A percentile compares a stretch with the other conserved stretches of the same genome.
These are phyloP conservation scores for Cytospora piceae DNA, from an alignment of 2,329 filamentous ascomycete species.

Conservation along the genomic window DNA sequence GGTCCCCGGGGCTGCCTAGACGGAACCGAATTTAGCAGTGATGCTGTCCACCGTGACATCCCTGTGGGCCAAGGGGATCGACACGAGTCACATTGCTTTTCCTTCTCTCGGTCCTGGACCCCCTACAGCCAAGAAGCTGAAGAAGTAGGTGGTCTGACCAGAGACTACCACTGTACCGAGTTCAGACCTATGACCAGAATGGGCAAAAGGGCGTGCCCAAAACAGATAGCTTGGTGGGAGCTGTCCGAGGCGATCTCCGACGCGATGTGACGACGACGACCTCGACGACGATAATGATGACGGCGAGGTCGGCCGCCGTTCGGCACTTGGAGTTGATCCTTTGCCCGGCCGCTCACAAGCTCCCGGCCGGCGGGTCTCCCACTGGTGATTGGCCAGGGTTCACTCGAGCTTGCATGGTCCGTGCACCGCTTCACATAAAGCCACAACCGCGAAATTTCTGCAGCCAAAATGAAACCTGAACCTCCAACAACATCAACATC, in stretches of 20 bases:
- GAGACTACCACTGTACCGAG: not conserved
- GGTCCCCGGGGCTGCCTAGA: not conserved
- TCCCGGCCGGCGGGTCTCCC: not conserved
- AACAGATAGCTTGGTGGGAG: not conserved
- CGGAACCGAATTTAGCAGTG: not conserved
- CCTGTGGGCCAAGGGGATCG: not conserved
- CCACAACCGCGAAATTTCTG: conserved; percentile 16
- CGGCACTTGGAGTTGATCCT: conserved; percentile 2
- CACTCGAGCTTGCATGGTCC: conserved; percentile 7
- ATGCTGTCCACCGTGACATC: not conserved
- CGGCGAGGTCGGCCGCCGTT: not conserved
- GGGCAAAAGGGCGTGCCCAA: not conserved
- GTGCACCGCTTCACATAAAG: conserved; percentile 22
- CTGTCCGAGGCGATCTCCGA: not conserved
- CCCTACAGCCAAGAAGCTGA: not conserved
- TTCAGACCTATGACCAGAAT: not conserved
- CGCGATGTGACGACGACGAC: not conserved
- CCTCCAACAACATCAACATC: conserved; percentile 7
- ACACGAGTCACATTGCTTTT: not conserved
- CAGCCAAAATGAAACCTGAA: not conserved
- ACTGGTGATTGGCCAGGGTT: not conserved
- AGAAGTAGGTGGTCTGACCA: not conserved
- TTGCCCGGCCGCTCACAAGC: not conserved
- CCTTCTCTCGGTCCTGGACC: not conserved
- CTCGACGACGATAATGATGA: not conserved